Percentiles rank a stretch among this genome's conserved stretches.
phyloP scores from a whole-genome alignment of 306 rosid species.

The Gleditsia sinensis region DNA sequence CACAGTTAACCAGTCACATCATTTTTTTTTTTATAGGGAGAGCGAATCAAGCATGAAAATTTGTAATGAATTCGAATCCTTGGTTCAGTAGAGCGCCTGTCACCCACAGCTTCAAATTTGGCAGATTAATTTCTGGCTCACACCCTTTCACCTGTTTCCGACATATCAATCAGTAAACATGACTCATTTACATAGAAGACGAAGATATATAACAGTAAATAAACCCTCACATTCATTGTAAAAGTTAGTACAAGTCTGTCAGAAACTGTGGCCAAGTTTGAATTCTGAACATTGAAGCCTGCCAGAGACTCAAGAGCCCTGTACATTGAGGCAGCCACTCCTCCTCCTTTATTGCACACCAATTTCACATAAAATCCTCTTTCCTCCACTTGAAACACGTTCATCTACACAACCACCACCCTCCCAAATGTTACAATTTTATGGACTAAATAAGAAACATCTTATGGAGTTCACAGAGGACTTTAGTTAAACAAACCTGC shows the following conservation, averaged over 20 bases:
- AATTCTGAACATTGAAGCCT: conserved; percentile 63
- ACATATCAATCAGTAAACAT: conserved; percentile 13
- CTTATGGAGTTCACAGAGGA: background rate
- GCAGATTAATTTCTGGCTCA: conserved; percentile 66
- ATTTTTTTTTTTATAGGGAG: background rate
- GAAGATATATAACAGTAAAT: background rate
- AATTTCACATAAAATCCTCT: conserved; percentile 73
- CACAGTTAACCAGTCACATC: background rate
- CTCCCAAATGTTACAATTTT: background rate
- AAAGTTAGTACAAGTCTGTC: conserved; percentile 63
- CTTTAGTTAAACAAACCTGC: conserved; percentile 51
- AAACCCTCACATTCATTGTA: conserved; percentile 56
- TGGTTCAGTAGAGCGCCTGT: conserved; percentile 82
- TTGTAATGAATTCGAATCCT: conserved; percentile 65
- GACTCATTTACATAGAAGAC: conserved; percentile 9
- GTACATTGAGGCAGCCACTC: conserved; percentile 66
- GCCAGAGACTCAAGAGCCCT: conserved; percentile 76
- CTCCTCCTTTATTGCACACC: conserved; percentile 64
- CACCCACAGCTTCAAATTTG: conserved; percentile 90
- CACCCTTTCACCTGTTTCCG: conserved; percentile 61
- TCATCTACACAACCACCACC: conserved; percentile 51
- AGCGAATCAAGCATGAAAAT: conserved; percentile 37
- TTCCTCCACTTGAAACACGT: conserved; percentile 83
- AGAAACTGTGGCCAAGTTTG: conserved; percentile 67
- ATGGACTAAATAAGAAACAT: background rate